These are phyloP conservation scores for Akanthomyces muscarius DNA, from an alignment of 2,329 filamentous ascomycete species.

Conservation along the genomic window DNA sequence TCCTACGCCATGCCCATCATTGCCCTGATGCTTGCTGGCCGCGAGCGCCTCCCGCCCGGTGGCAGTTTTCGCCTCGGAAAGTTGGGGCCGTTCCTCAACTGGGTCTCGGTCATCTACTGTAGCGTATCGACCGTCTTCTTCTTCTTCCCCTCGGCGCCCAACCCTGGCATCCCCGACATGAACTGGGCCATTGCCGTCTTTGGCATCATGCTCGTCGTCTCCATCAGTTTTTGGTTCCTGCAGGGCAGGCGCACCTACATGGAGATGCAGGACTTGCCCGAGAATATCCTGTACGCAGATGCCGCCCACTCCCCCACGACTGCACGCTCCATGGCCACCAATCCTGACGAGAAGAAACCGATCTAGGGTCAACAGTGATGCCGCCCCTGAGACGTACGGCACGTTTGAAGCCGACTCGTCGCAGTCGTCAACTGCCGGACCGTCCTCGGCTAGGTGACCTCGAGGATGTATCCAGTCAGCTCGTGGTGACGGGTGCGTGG, in stretches of 20 bases:
- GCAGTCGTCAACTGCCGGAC: background rate
- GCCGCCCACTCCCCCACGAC: background rate
- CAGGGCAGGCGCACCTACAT: conserved; percentile 37
- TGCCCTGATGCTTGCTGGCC: conserved; percentile 45
- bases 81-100: conserved; percentile 42
- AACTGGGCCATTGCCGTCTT: conserved; percentile 56
- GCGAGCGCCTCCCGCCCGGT: conserved; percentile 47
- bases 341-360: conserved; percentile 16
- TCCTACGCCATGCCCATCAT: conserved; percentile 47
- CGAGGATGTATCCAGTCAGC: background rate
- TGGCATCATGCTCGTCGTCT: conserved; percentile 49
- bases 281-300: conserved; percentile 20
- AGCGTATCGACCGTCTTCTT: conserved; percentile 51
- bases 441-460: background rate
- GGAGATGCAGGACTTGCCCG: conserved; percentile 21
- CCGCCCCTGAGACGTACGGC: background rate
- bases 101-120: conserved; percentile 49
- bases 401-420: background rate
- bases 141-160: conserved; percentile 47
- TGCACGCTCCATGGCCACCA: background rate
- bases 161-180: conserved; percentile 47
- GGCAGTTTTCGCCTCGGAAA: conserved; percentile 43
- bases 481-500: background rate
- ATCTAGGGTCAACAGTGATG: conserved; percentile 8
- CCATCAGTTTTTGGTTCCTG: conserved; percentile 47